Evolutionary conservation across 2,329 filamentous ascomycete genomes (phyloP).

Genomic region (Colletotrichum aenigma): DNA sequence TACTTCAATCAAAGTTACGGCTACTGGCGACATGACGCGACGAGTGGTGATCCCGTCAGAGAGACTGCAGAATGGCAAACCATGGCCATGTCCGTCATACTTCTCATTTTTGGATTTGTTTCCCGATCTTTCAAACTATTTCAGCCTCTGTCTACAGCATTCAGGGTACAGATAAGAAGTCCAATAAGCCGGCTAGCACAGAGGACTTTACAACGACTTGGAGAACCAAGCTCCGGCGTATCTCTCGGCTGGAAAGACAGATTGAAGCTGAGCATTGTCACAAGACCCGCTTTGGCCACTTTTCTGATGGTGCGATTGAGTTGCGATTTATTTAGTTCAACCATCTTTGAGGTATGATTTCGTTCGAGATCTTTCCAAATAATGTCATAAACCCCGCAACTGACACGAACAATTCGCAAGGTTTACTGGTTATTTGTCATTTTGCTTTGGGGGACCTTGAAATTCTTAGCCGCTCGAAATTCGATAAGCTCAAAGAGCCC

Average conservation of each 20-base stretch:
- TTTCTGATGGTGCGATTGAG: neutral
- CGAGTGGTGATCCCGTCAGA: neutral
- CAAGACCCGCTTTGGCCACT: neutral
- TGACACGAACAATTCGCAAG: neutral
- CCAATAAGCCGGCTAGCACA: neutral
- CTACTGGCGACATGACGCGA: neutral
- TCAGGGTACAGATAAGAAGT: neutral
- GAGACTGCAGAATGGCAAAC: neutral
- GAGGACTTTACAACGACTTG: neutral
- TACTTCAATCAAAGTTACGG: neutral
- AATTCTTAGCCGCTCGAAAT: neutral
- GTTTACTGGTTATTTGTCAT: neutral
- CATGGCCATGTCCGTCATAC: neutral
- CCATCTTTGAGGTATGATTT: neutral
- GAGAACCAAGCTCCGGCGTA: neutral
- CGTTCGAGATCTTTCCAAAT: fast-evolving
- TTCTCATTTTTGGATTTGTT: neutral
- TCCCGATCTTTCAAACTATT: neutral
- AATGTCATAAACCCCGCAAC: neutral
- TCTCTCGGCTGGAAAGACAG: neutral
- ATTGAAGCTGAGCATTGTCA: neutral
- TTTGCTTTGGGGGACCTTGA: neutral
- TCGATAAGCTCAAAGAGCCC: neutral
- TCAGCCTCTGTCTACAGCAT: neutral
- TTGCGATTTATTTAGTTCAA: neutral